phyloP scores from a whole-genome alignment of 169 alveolate genomes.

The Eimeria maxima region DNA sequence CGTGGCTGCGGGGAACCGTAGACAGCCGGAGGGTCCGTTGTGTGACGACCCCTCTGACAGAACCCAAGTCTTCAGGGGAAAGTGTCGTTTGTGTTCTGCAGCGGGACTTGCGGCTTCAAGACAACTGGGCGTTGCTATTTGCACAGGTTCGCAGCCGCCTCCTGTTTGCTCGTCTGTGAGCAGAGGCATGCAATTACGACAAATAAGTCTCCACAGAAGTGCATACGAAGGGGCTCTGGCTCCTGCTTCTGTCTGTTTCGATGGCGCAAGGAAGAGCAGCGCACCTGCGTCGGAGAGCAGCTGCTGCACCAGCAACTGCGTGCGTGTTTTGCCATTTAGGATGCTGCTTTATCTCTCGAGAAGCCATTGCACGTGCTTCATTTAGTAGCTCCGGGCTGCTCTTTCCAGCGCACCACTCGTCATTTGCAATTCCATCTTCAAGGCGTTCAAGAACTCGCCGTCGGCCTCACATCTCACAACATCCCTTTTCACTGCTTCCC shows the following conservation, averaged over 20 bases:
- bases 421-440: slow-evolving; percentile 33
- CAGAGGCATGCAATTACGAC: no score
- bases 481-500: slow-evolving; percentile 83
- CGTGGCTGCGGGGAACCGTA: slow-evolving; percentile 10
- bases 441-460: slow-evolving; percentile 81
- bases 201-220: no score
- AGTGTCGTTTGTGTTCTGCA: slow-evolving; percentile 58
- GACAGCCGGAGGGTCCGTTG: slow-evolving; percentile 51
- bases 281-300: no score
- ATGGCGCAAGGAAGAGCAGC: no score
- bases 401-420: slow-evolving; percentile 47
- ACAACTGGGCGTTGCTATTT: slow-evolving; percentile 82
- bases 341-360: slow-evolving; percentile 39
- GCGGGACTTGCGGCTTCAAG: slow-evolving; percentile 73
- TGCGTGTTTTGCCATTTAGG: slow-evolving; percentile 15
- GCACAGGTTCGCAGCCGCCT: slow-evolving; percentile 71
- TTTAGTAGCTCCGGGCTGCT: slow-evolving; percentile 19
- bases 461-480: slow-evolving; percentile 66
- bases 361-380: slow-evolving; percentile 50
- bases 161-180: not conserved
- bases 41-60: not conserved
- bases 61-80: slow-evolving; percentile 53
- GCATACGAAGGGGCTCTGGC: no score
- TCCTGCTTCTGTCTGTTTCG: no score
- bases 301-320: not conserved